These are phyloP conservation scores for Vigna hirtella DNA, from an alignment of 306 rosid species.

Conservation along the genomic window DNA sequence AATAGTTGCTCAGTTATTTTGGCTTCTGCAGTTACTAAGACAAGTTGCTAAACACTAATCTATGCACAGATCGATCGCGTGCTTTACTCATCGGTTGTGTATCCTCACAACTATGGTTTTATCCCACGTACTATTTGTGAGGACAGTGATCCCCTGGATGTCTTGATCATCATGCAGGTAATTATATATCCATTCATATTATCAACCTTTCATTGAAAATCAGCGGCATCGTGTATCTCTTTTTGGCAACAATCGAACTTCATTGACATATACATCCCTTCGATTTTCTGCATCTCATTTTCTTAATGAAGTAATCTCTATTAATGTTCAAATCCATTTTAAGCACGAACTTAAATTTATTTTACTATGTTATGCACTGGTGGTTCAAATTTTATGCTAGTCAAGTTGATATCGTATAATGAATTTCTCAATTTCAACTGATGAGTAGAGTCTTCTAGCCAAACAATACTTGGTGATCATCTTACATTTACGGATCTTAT, in stretches of 20 bases:
- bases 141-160: slow-evolving; percentile 91
- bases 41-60: slow-evolving; percentile 43
- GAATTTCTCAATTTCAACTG: slow-evolving; percentile 13
- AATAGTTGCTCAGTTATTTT: background rate
- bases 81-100: slow-evolving; percentile 95
- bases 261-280: background rate
- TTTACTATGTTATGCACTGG: background rate
- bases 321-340: background rate
- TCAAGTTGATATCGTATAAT: background rate
- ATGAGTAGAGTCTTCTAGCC: slow-evolving; percentile 9
- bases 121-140: slow-evolving; percentile 94
- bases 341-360: background rate
- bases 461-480: slow-evolving; percentile 9
- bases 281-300: background rate
- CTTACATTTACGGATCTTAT: background rate
- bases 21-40: slow-evolving; percentile 13
- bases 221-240: background rate
- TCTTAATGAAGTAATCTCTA: background rate
- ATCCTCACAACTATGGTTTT: slow-evolving; percentile 96
- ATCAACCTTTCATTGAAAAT: slow-evolving; percentile 9
- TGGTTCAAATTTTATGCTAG: background rate
- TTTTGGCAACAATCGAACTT: background rate
- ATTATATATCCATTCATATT: slow-evolving; percentile 27
- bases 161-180: slow-evolving; percentile 92
- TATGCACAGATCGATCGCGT: slow-evolving; percentile 81